Evolutionary conservation across 106 monocot genomes (phyloP).

Genomic region (Acorus calamus): DNA sequence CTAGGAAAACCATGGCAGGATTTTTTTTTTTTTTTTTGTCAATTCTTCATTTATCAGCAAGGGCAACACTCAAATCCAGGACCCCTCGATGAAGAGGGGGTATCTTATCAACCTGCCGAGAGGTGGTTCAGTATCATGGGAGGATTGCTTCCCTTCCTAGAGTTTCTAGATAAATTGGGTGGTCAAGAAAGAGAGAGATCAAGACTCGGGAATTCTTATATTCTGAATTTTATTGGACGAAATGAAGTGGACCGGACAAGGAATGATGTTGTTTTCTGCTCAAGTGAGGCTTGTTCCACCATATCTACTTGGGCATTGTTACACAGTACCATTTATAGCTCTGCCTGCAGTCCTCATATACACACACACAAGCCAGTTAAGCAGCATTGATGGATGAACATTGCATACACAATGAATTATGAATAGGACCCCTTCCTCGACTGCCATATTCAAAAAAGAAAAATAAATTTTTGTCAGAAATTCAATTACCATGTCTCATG

Average conservation of each 20-base stretch:
- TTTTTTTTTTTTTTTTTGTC: too few relatives aligned
- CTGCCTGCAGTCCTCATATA: too few relatives aligned
- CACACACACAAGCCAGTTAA: not conserved
- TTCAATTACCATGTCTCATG: too few relatives aligned
- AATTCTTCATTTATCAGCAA: too few relatives aligned
- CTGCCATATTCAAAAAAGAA: too few relatives aligned
- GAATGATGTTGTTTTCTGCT: slow-evolving; percentile 26
- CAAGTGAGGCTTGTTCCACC: slow-evolving; percentile 15
- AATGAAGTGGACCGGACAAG: slow-evolving; percentile 23
- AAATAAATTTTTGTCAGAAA: too few relatives aligned
- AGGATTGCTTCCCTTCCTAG: slow-evolving; percentile 30
- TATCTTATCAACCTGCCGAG: too few relatives aligned
- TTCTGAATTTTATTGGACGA: too few relatives aligned
- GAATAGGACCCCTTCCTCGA: not conserved
- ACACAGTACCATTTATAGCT: too few relatives aligned
- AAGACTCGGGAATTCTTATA: not conserved
- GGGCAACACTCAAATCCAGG: too few relatives aligned
- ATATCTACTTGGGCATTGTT: not conserved
- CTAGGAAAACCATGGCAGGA: slow-evolving; percentile 4
- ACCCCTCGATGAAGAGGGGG: too few relatives aligned
- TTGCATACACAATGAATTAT: slow-evolving; percentile 17
- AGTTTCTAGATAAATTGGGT: slow-evolving; percentile 23
- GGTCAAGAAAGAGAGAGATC: too few relatives aligned
- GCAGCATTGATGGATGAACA: not conserved
- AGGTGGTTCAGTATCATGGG: slow-evolving; percentile 9